Conservation (phyloP, 768 basidiomycete genomes). For the Xerocomellus intermedius region DNA sequence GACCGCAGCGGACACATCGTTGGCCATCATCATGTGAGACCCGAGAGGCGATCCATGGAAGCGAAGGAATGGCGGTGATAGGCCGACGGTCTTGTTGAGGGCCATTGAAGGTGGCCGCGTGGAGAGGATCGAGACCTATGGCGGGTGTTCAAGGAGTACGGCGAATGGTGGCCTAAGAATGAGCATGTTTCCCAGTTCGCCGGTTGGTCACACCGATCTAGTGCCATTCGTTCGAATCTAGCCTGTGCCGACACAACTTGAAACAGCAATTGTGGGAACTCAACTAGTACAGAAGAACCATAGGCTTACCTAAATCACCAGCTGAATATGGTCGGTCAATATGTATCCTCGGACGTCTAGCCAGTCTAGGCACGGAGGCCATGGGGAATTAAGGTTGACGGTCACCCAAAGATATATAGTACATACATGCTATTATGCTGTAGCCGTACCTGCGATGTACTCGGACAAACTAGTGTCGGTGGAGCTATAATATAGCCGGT, state of each 20-base stretch:
- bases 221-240: slow-evolving; percentile 9
- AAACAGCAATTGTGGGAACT: slow-evolving; percentile 10
- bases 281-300: slow-evolving; percentile 5
- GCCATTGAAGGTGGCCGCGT: slow-evolving; percentile 20
- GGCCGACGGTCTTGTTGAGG: slow-evolving; percentile 11
- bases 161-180: slow-evolving; percentile 2
- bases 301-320: slow-evolving; percentile 8
- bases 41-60: slow-evolving; percentile 18
- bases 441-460: neutral
- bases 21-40: slow-evolving; percentile 4
- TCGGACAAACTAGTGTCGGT: slow-evolving; percentile 13
- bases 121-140: slow-evolving; percentile 13
- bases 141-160: slow-evolving; percentile 5
- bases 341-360: slow-evolving; percentile 1
- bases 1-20: slow-evolving; percentile 12
- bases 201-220: slow-evolving; percentile 8
- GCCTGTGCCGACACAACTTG: slow-evolving; percentile 7
- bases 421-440: neutral
- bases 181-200: slow-evolving; percentile 1
- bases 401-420: neutral
- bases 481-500: slow-evolving; percentile 81
- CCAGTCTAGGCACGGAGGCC: slow-evolving; percentile 11
- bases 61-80: slow-evolving; percentile 29
- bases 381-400: slow-evolving; percentile 6
- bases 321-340: neutral